Evolutionary conservation across 2,329 filamentous ascomycete genomes (phyloP).

Genomic region (Coniochaeta pulveracea): DNA sequence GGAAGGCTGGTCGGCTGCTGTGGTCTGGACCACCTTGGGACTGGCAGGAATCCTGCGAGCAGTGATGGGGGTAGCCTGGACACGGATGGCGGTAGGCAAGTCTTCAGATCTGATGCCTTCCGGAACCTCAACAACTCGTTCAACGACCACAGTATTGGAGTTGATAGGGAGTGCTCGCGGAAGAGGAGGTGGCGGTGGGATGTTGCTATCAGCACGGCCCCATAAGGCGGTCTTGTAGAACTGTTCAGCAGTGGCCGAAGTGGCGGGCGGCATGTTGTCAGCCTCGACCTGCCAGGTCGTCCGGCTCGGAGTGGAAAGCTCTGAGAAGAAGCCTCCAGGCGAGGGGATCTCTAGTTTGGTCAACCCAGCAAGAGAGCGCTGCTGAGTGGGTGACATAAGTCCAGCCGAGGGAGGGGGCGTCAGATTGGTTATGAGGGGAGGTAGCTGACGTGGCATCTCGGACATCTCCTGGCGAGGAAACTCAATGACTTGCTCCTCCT

Average conservation of each 20-base stretch:
- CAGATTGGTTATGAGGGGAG: conserved; percentile 34
- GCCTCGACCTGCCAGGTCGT: conserved; percentile 66
- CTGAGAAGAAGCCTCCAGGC: conserved; percentile 84
- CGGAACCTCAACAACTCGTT: conserved; percentile 55
- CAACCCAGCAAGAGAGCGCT: conserved; percentile 56
- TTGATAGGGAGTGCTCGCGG: conserved; percentile 23
- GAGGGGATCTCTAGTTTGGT: conserved; percentile 82
- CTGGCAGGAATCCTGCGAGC: conserved; percentile 14
- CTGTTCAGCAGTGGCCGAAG: conserved; percentile 81
- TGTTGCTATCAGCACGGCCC: conserved; percentile 29
- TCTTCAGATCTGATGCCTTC: conserved; percentile 42
- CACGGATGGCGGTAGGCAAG: conserved; percentile 49
- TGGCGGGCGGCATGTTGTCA: conserved; percentile 51
- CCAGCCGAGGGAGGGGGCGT: conserved; percentile 17
- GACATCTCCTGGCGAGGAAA: conserved; percentile 29
- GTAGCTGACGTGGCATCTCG: conserved; percentile 42
- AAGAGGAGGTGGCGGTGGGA: conserved; percentile 25
- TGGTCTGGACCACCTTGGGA: conserved; percentile 11
- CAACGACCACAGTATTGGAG: conserved; percentile 34
- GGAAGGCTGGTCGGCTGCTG: conserved; percentile 17
- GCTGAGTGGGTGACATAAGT: conserved; percentile 35
- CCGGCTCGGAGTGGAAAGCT: conserved; percentile 62
- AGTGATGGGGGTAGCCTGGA: conserved; percentile 23
- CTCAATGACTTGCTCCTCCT: conserved; percentile 46
- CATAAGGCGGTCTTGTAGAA: conserved; percentile 78